A percentile compares a stretch with the other conserved stretches of the same genome.
These are phyloP conservation scores for Endoconidiophora polonica DNA, from an alignment of 2,329 filamentous ascomycete genomes.

Conservation along the genomic window DNA sequence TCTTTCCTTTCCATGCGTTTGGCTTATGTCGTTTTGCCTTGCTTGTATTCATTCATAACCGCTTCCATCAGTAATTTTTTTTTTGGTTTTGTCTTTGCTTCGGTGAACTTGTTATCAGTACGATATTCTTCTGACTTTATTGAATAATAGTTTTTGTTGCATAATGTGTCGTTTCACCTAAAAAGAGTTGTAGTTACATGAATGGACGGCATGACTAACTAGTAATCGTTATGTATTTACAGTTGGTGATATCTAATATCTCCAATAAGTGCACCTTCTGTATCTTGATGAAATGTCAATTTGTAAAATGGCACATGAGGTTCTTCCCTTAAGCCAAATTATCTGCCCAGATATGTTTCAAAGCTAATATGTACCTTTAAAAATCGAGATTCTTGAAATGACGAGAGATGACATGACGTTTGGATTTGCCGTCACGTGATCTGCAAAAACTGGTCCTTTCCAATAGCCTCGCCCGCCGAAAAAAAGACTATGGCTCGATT, in stretches of 20 bases:
- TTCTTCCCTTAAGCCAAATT: too few relatives aligned
- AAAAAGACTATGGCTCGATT: conserved; percentile 2
- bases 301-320: too few relatives aligned
- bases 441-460: conserved; percentile 4
- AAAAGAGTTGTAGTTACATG: neutral
- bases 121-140: neutral
- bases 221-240: too few relatives aligned
- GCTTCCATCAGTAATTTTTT: neutral
- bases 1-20: neutral
- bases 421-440: conserved; percentile 7
- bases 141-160: neutral
- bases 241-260: too few relatives aligned
- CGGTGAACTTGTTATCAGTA: neutral
- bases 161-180: too few relatives aligned
- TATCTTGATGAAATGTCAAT: too few relatives aligned
- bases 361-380: too few relatives aligned
- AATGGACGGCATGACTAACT: too few relatives aligned
- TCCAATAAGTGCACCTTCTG: too few relatives aligned
- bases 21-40: neutral
- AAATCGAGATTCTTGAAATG: too few relatives aligned
- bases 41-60: conserved; percentile 1
- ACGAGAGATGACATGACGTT: neutral
- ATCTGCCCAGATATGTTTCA: too few relatives aligned
- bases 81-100: neutral
- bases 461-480: conserved; percentile 5